A percentile compares a stretch with the other conserved stretches of the same genome.
phyloP scores from a whole-genome alignment of 2,329 filamentous ascomycete species.

The Lasiodiplodia sp. region DNA sequence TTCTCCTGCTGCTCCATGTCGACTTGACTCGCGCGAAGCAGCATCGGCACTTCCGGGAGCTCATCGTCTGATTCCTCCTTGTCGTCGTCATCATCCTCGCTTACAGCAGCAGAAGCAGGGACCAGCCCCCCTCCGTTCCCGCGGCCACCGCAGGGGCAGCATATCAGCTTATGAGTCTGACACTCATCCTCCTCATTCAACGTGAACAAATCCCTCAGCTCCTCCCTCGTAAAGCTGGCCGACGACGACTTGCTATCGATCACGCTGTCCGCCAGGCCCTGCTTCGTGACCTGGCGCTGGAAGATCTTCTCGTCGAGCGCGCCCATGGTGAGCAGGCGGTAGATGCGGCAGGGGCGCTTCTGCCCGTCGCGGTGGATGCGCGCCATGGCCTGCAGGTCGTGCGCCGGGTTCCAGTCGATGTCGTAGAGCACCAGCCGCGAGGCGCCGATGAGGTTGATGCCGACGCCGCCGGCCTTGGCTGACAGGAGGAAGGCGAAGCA shows the following conservation, averaged over 20 bases:
- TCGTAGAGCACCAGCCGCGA: conserved; percentile 75
- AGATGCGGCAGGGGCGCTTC: conserved; percentile 71
- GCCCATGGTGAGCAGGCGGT: conserved; percentile 72
- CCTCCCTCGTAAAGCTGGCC: conserved; percentile 69
- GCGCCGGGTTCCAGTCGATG: conserved; percentile 78
- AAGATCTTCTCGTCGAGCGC: conserved; percentile 78
- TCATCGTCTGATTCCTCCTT: conserved; percentile 30
- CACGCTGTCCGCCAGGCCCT: conserved; percentile 73
- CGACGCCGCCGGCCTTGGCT: conserved; percentile 74
- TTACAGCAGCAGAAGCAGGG: conserved; percentile 21
- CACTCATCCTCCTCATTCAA: conserved; percentile 68
- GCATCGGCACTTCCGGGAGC: conserved; percentile 41
- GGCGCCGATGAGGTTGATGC: conserved; percentile 74
- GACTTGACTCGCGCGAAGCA: conserved; percentile 53
- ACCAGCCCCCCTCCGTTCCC: conserved; percentile 46
- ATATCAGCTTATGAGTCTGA: conserved; percentile 72
- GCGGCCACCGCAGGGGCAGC: conserved; percentile 67
- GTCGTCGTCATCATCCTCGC: conserved; percentile 36
- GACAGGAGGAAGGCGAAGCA: conserved; percentile 76
- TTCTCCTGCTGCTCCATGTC: conserved; percentile 57
- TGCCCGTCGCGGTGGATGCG: conserved; percentile 77
- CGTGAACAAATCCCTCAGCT: conserved; percentile 71
- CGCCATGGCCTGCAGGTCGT: conserved; percentile 77
- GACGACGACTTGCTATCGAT: conserved; percentile 70
- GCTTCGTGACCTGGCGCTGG: conserved; percentile 75